Evolutionary conservation across 148 eudicot genomes (phyloP), one percentile per base, ranked within the genome.

Genomic region (Vaccinium vitisidaea): DNA sequence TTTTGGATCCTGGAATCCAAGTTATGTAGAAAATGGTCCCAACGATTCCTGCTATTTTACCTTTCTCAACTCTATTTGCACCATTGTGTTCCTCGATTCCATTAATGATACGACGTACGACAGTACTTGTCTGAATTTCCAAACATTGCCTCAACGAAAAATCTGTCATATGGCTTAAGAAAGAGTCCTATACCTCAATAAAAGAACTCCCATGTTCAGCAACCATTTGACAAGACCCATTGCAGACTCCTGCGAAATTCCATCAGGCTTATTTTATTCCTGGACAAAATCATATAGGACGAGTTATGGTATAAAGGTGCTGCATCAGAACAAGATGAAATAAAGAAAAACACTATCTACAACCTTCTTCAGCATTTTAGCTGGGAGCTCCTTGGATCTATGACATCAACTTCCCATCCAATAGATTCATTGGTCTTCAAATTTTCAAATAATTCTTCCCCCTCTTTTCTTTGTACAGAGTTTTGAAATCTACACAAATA

Each of bases 341-440:
- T 19, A 86, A 21, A 54, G 12, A 82, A 86, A 65, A 86, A 80
- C 19, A 73, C 32, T 84, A 27, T 75, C n/a, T 32, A 87, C 90
- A 89, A 80, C 94, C 98, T 91, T 95, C 88, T 90, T 90, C 84
- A 97, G 87, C 99, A 97, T 97, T 93, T 97, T 97, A 79, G 96
- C 96, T 25, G 99, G 94, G 65, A 95, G 94, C 83, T 95, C 99
- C 94, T 88, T 21, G 99, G 98, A 86, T 94, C 99, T 85, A 97
- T 94, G 65, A 93, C 95, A 88, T 97, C 98, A 87, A 91, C 99
- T 86, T 92, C 94, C 99, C 99, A 97, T 84, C 99, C 98, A 84
- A 97, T 92, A 25, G 95, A 90, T 81, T 88, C 92, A 89, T 97
- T 93, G 80, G 89, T 84, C 89, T 97, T 97, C 90, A 97, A 90